Percentiles rank a stretch among this genome's conserved stretches.
Evolutionary conservation across 352 stramenopile species (phyloP).

Genomic region (Phytophthora nicotianae): DNA sequence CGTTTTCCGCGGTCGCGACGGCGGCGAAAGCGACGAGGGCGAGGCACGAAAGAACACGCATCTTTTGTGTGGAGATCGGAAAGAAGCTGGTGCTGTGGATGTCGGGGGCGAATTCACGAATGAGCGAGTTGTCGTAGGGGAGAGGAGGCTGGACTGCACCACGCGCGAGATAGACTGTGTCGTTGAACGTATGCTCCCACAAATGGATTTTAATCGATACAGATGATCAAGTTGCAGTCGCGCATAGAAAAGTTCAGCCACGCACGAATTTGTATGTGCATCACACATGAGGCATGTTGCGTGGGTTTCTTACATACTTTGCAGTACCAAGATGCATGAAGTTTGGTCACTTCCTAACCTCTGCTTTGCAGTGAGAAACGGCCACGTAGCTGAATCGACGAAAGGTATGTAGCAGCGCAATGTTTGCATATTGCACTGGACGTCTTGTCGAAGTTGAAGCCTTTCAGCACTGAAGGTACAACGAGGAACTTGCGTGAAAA

Average conservation of each 20-base stretch:
- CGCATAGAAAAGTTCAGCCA: conserved; percentile 20
- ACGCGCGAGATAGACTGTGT: conserved; percentile 8
- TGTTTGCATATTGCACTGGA: too few species aligned
- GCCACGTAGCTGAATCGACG: too few species aligned
- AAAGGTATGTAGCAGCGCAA: too few species aligned
- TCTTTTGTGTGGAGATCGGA: conserved; percentile 6
- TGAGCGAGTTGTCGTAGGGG: conserved; percentile 21
- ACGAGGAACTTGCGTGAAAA: too few species aligned
- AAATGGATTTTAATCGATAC: conserved; percentile 34
- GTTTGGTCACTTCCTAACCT: too few species aligned
- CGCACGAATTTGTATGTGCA: too few species aligned
- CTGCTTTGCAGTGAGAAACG: too few species aligned
- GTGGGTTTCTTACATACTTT: too few species aligned
- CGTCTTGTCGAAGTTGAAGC: too few species aligned
- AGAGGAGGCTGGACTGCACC: conserved; percentile 8
- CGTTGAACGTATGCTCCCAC: conserved; percentile 17
- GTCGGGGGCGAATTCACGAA: conserved; percentile 17
- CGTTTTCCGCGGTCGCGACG: conserved; percentile 20
- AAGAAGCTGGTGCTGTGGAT: not conserved
- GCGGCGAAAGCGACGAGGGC: conserved; percentile 17
- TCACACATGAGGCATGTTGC: too few species aligned
- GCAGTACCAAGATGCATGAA: too few species aligned
- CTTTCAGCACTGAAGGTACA: too few species aligned
- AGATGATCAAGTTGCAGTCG: conserved; percentile 9
- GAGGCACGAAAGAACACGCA: conserved; percentile 29